A percentile compares a stretch with the other conserved stretches of the same genome.
These are phyloP conservation scores for Phytophthora foliorum DNA, from an alignment of 352 stramenopile species.

Conservation along the genomic window DNA sequence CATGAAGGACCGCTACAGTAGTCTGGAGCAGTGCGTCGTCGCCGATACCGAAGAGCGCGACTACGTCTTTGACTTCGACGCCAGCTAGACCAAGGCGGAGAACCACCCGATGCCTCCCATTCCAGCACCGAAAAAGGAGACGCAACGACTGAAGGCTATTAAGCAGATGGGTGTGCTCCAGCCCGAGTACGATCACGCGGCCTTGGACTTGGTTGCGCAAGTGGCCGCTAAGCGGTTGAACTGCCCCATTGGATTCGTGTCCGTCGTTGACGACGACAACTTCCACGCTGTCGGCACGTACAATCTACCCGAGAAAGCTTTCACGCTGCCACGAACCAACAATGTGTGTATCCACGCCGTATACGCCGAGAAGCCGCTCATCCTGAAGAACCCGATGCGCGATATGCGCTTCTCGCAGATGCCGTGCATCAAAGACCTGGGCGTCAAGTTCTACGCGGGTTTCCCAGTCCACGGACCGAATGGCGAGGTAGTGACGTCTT, in stretches of 20 bases:
- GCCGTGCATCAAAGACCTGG: constrained; percentile 52
- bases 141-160: constrained; percentile 51
- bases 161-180: constrained; percentile 53
- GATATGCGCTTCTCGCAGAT: constrained; percentile 80
- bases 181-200: constrained; percentile 53
- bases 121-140: constrained; percentile 52
- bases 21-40: constrained; percentile 30
- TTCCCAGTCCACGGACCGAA: constrained; percentile 64
- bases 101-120: constrained; percentile 61
- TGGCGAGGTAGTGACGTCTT: constrained; percentile 60
- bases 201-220: constrained; percentile 68
- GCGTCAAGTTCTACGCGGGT: constrained; percentile 78
- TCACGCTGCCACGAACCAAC: constrained; percentile 50
- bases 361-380: constrained; percentile 69
- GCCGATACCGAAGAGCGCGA: constrained; percentile 48
- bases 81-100: constrained; percentile 28
- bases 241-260: constrained; percentile 73
- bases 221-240: constrained; percentile 66
- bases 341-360: constrained; percentile 66
- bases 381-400: constrained; percentile 74
- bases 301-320: constrained; percentile 42
- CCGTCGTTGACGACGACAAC: constrained; percentile 58
- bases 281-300: constrained; percentile 67
- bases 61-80: constrained; percentile 60
- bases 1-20: constrained; percentile 42